Evolutionary conservation across 352 stramenopile species (phyloP).

Genomic region (Phytophthora tubulina): DNA sequence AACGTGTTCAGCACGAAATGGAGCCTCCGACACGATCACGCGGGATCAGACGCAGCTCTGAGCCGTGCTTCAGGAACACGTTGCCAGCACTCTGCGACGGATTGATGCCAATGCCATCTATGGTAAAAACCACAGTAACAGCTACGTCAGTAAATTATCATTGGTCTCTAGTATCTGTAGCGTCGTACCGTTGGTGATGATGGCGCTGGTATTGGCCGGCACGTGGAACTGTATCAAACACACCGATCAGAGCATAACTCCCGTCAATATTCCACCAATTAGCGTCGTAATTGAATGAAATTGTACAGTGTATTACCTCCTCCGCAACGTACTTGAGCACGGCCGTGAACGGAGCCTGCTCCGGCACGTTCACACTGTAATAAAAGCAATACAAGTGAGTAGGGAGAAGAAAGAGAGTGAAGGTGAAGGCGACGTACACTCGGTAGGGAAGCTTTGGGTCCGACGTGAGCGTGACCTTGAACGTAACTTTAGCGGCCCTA

Average conservation of each 20-base stretch:
- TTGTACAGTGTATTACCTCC: conserved; percentile 47
- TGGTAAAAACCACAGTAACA: conserved; percentile 7
- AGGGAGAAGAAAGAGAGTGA: not conserved
- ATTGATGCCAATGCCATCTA: conserved; percentile 90
- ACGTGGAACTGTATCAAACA: conserved; percentile 72
- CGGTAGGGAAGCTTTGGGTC: conserved; percentile 88
- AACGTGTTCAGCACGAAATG: conserved; percentile 17
- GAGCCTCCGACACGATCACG: conserved; percentile 79
- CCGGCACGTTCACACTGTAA: conserved; percentile 77
- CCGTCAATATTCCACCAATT: conserved; percentile 18
- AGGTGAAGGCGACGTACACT: conserved; percentile 49
- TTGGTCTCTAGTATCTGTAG: conserved; percentile 4
- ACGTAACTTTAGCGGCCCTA: conserved; percentile 83
- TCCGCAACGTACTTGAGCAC: conserved; percentile 90
- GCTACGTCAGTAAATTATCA: conserved; percentile 5
- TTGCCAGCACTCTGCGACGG: conserved; percentile 81
- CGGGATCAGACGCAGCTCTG: conserved; percentile 85
- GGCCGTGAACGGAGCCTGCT: conserved; percentile 84
- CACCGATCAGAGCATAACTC: conserved; percentile 14
- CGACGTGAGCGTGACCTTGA: conserved; percentile 90
- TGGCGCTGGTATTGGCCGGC: conserved; percentile 82
- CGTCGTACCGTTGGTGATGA: conserved; percentile 83
- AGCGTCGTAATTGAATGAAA: not conserved
- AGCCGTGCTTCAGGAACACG: conserved; percentile 88
- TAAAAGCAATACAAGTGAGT: conserved; percentile 5